Base-by-base conservation (phyloP, 768 basidiomycete genomes). In the Sporobolomyces pararoseus region DNA sequence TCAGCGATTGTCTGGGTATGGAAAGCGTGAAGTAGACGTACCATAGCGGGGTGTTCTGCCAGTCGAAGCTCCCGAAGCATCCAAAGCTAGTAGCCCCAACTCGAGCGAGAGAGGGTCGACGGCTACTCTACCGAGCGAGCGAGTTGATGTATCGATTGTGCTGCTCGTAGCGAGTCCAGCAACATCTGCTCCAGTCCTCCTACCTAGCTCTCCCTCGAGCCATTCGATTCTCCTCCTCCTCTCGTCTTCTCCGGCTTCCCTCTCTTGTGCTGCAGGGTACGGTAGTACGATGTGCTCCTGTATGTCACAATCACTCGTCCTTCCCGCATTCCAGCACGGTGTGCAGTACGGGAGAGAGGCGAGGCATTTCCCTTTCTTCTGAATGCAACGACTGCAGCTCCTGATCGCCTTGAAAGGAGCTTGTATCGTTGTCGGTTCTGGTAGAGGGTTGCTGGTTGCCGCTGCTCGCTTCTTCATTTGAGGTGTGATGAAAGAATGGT, bases 221-320 rank as follows among this genome's bases (percentile, higher is more conserved):
- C 62, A 37, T 23, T 25, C 32, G 27, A 69, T 35, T 34, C 63
- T 37, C 35, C 62, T 69, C 52, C 60, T 44, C 17, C 62, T 25
- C 21, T 63, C 68, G 7, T 55, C 32, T 21, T 69, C 63, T 16
- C 35, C 51, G 23, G n/a, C 54, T 37, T 69, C 68, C 14, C 27
- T 27, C 27, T 23, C 51, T 19, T 53, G 27, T 19, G 51, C 51
- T 16, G 31, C 51, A 53, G 51, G 4, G 27, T 53, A 53, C 25
- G 51, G 51, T 27, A 53, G 19, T 25, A 53, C 51, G 4, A 53
- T 32, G 27, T 53, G 51, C 27, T 53, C 7, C 19, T 53, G 25
- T 12, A 53, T 53, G 19, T 53, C 51, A 19, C 51, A 53, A 6
- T 53, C 51, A 4, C 31, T 27, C 12, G 51, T 53, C 21, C 51